phyloP scores from a whole-genome alignment of 176 grass and related monocot species.

The Coix lacrymajobi region DNA sequence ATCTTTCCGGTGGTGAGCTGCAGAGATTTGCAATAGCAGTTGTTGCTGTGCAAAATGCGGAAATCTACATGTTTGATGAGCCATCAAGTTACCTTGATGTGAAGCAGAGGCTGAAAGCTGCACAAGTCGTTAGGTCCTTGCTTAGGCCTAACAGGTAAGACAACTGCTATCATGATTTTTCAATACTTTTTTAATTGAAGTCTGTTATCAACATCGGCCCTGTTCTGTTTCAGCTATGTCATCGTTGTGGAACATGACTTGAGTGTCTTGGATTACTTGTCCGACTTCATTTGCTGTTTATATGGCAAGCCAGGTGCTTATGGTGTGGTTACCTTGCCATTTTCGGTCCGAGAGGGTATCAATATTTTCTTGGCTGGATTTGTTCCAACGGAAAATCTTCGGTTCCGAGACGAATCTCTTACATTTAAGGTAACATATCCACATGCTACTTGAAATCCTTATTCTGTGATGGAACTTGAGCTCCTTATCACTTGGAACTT shows the following conservation, averaged over 20 bases:
- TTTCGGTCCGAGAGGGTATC: constrained; percentile 79
- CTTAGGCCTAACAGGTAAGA: constrained; percentile 66
- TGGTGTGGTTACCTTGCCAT: constrained; percentile 77
- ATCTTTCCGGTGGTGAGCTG: constrained; percentile 85
- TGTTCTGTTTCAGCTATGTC: constrained; percentile 62
- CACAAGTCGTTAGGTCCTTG: constrained; percentile 71
- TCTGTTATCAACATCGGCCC: not conserved
- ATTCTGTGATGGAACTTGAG: not conserved
- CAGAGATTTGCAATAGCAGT: constrained; percentile 96
- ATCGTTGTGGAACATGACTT: constrained; percentile 85
- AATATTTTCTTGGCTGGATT: constrained; percentile 79
- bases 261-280: constrained; percentile 87
- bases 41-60: constrained; percentile 75
- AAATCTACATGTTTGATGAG: constrained; percentile 91
- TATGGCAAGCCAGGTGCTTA: constrained; percentile 92
- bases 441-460: not conserved
- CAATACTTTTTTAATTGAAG: not conserved
- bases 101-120: constrained; percentile 93
- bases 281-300: constrained; percentile 93
- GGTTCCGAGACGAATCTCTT: constrained; percentile 70
- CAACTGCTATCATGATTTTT: constrained; percentile 5
- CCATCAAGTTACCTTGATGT: constrained; percentile 89
- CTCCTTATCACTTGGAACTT: not conserved
- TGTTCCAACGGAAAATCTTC: constrained; percentile 83
- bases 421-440: constrained; percentile 65